Base-by-base conservation (phyloP, 1,284 basidiomycete species). In the Irpex lacteus region DNA sequence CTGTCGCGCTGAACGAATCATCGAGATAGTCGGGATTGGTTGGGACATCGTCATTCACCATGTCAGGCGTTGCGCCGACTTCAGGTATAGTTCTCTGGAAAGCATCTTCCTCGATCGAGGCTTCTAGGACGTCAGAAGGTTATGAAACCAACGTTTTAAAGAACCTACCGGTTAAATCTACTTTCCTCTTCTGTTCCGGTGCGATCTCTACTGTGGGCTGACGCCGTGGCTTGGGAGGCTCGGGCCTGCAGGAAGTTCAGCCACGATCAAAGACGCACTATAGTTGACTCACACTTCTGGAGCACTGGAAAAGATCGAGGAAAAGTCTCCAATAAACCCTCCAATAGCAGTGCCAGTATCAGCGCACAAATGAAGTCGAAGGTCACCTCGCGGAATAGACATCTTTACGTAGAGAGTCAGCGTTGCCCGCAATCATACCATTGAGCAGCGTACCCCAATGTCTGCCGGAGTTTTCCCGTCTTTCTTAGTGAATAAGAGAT, bases 11-110 rank as follows among this genome's bases (percentile, higher is more conserved):
- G 71, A 91, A 93, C 2, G 91, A 89, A 59, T 86, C 86, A 67
- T 96, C 94, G 32, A 98, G 81, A 71, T 96, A 98, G 70, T 95
- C 92, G 40, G 84, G 79, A 73, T 98, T 96, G 15, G 84, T 91
- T 0, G 96, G 96, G 9, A 98, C 80, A 72, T 98, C 95, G 71
- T 98, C 97, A 52, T 84, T 81, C 57, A 98, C 90, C 85, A 98
- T 89, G 75, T 98, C 96, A 3, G 93, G 89, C 3, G 87, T 84
- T 4, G 88, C 85, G 5, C 90, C 90, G 60, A 92, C 80, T 66
- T 94, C 89, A 0, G 92, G 91, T 5, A 88, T 74, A 21, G 81
- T 55, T 21, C 50, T 80, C 59, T 79, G 84, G 77, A 98, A 98
- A 0, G 95, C 94, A 44, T 91, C 75, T 63, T 96, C 90, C 64